Percentiles rank a stretch among this genome's conserved stretches.
Conservation (phyloP, 2,329 filamentous ascomycete genomes). For the Penicillium sumatraense region DNA sequence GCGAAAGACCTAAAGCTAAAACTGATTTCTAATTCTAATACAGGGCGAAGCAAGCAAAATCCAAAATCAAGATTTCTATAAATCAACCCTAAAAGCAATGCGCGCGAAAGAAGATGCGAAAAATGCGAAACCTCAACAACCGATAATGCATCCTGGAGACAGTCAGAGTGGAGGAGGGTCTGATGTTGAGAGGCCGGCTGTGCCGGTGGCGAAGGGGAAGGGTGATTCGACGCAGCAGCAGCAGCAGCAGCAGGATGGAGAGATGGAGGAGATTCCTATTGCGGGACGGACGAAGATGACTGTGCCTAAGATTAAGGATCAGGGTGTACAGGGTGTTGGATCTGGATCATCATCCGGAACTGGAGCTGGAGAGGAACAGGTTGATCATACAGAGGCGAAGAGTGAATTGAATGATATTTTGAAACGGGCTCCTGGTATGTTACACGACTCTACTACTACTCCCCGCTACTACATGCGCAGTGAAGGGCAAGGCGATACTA, state of each 20-base stretch:
- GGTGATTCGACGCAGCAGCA: neutral
- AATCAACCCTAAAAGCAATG: constrained; percentile 59
- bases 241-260: neutral
- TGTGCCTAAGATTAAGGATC: constrained; percentile 42
- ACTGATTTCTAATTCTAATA: neutral
- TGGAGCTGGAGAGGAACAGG: constrained; percentile 43
- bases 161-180: constrained; percentile 47
- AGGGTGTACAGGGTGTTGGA: constrained; percentile 4
- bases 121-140: constrained; percentile 59
- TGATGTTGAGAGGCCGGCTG: constrained; percentile 54
- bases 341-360: constrained; percentile 14
- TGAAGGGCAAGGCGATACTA: too few relatives aligned
- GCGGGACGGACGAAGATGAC: constrained; percentile 60
- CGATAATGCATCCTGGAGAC: constrained; percentile 13
- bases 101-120: constrained; percentile 51
- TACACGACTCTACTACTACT: neutral
- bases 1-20: too few relatives aligned
- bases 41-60: constrained; percentile 47
- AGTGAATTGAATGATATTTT: constrained; percentile 76
- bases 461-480: neutral
- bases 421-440: constrained; percentile 80
- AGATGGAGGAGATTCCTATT: constrained; percentile 53
- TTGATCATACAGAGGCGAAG: constrained; percentile 59
- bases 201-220: constrained; percentile 45
- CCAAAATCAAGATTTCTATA: constrained; percentile 58